Percentiles rank a stretch among this genome's conserved stretches.
Evolutionary conservation across 2,329 filamentous ascomycete species (phyloP).

Genomic region (Colletotrichum musae): DNA sequence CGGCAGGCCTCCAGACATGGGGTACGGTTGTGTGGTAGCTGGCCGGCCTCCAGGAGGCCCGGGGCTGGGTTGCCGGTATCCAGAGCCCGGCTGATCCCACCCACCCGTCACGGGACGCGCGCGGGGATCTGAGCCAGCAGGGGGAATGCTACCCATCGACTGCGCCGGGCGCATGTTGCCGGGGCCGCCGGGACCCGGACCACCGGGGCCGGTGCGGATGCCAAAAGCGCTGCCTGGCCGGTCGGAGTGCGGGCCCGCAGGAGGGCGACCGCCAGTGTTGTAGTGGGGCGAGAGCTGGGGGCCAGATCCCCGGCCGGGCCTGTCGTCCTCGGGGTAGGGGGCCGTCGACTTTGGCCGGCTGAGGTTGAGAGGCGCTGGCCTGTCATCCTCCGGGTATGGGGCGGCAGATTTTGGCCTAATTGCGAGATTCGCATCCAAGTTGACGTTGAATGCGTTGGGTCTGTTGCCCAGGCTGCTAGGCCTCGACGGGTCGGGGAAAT

Average conservation of each 20-base stretch:
- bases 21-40: slow-evolving; percentile 46
- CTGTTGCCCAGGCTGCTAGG: slow-evolving; percentile 54
- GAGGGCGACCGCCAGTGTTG: slow-evolving; percentile 64
- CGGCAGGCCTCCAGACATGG: slow-evolving; percentile 48
- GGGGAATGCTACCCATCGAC: slow-evolving; percentile 61
- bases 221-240: slow-evolving; percentile 68
- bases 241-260: slow-evolving; percentile 63
- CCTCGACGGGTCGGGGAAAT: slow-evolving; percentile 64
- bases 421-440: slow-evolving; percentile 57
- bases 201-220: slow-evolving; percentile 56
- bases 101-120: slow-evolving; percentile 60
- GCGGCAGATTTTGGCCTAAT: slow-evolving; percentile 69
- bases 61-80: slow-evolving; percentile 59
- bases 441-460: slow-evolving; percentile 66
- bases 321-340: slow-evolving; percentile 69
- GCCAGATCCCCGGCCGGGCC: slow-evolving; percentile 44
- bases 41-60: slow-evolving; percentile 48
- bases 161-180: slow-evolving; percentile 57
- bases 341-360: slow-evolving; percentile 62
- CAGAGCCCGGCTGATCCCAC: slow-evolving; percentile 60
- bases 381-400: slow-evolving; percentile 80
- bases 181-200: slow-evolving; percentile 22
- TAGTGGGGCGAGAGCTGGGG: slow-evolving; percentile 57
- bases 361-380: slow-evolving; percentile 64
- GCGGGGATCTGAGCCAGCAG: slow-evolving; percentile 58